phyloP scores from a whole-genome alignment of 202 grass and related monocot genomes.

The Schoenoplectus triqueter region DNA sequence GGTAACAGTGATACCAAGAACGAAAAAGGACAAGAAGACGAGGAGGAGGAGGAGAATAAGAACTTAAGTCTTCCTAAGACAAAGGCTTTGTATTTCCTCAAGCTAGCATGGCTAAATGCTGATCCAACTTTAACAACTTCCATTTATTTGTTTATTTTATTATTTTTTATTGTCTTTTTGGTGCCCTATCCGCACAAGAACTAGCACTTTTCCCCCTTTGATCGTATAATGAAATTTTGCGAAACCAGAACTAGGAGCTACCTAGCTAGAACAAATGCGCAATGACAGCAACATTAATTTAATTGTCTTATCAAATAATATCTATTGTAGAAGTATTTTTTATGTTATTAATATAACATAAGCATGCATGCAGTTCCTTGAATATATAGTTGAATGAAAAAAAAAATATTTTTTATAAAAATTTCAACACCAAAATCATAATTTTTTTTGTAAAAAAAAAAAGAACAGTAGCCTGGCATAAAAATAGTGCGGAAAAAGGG shows the following conservation, averaged over 20 bases:
- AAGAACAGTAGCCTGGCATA: not conserved
- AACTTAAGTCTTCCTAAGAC: not conserved
- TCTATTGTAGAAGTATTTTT: too few relatives aligned
- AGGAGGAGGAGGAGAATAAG: not conserved
- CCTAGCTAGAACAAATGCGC: not conserved
- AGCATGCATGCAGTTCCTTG: too few relatives aligned
- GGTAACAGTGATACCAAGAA: not conserved
- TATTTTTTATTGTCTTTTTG: not conserved
- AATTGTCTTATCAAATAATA: not conserved
- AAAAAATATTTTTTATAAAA: not conserved
- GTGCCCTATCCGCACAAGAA: not conserved
- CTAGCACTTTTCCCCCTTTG: too few relatives aligned
- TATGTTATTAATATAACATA: not conserved
- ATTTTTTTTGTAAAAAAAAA: not conserved
- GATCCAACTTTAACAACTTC: not conserved
- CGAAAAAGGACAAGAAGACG: not conserved
- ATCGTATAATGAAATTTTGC: not conserved
- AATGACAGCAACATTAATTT: not conserved
- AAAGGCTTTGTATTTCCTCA: too few relatives aligned
- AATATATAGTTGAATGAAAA: too few relatives aligned
- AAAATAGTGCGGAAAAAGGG: not conserved
- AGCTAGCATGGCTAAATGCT: not conserved
- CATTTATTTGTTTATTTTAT: not conserved
- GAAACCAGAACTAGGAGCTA: not conserved
- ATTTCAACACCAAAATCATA: not conserved